A percentile compares a stretch with the other conserved stretches of the same genome.
These are phyloP conservation scores for Wickerhamiella cacticola DNA, from an alignment of 805 yeast genomes.

Conservation along the genomic window DNA sequence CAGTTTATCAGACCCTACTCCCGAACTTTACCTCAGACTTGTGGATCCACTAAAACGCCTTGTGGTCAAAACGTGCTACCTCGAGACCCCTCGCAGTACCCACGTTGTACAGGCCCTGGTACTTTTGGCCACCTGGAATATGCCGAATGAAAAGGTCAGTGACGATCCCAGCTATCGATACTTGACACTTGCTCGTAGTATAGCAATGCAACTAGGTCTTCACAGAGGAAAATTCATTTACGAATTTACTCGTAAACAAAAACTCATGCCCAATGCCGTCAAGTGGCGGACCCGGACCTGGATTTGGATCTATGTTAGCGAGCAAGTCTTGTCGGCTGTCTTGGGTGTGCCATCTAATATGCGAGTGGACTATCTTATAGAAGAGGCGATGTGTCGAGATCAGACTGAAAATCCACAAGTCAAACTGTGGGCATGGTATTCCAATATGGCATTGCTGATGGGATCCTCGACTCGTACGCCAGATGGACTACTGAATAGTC, in stretches of 20 bases:
- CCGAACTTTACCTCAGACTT: slow-evolving; percentile 60
- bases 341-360: slow-evolving; percentile 80
- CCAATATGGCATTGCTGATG: slow-evolving; percentile 72
- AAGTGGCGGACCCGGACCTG: slow-evolving; percentile 90
- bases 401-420: slow-evolving; percentile 37
- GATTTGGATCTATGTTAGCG: slow-evolving; percentile 78
- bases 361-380: slow-evolving; percentile 70
- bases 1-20: slow-evolving; percentile 75
- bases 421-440: slow-evolving; percentile 67
- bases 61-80: slow-evolving; percentile 88
- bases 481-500: slow-evolving; percentile 79
- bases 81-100: slow-evolving; percentile 83
- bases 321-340: slow-evolving; percentile 81
- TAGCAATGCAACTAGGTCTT: slow-evolving; percentile 76
- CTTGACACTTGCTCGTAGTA: slow-evolving; percentile 71
- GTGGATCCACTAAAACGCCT: slow-evolving; percentile 71
- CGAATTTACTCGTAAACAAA: slow-evolving; percentile 84
- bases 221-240: slow-evolving; percentile 86
- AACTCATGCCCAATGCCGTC: slow-evolving; percentile 77
- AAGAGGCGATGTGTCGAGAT: slow-evolving; percentile 43
- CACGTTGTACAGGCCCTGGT: slow-evolving; percentile 84
- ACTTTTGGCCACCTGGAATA: slow-evolving; percentile 80
- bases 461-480: slow-evolving; percentile 76
- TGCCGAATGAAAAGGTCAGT: slow-evolving; percentile 81
- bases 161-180: slow-evolving; percentile 88